Evolutionary conservation across 2,329 filamentous ascomycete species (phyloP).

Genomic region (Periconia digitata): DNA sequence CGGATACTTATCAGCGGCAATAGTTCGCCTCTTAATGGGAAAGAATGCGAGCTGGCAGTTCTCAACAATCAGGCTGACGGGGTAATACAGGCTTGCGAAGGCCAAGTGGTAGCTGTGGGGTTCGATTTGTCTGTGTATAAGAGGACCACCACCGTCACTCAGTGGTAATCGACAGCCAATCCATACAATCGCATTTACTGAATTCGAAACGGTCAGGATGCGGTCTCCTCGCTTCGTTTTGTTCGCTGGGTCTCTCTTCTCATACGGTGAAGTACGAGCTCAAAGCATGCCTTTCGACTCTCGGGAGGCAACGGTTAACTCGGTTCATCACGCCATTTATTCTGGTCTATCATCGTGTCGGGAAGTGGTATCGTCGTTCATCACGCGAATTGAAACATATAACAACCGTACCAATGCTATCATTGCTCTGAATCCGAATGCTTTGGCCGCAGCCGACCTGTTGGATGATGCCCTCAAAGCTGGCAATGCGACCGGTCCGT

Average conservation of each 20-base stretch:
- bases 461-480: constrained; percentile 51
- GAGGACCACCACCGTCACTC: neutral
- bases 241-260: neutral
- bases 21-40: neutral
- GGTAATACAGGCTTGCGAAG: neutral
- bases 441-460: constrained; percentile 51
- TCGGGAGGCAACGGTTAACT: constrained; percentile 60
- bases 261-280: neutral
- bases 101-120: neutral
- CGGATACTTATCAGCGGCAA: neutral
- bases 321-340: constrained; percentile 59
- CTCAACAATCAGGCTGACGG: neutral
- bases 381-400: constrained; percentile 59
- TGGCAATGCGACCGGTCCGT: constrained; percentile 53
- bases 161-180: constrained; percentile 4
- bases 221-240: constrained; percentile 1
- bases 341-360: constrained; percentile 57
- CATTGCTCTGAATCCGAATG: constrained; percentile 55
- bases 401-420: constrained; percentile 62
- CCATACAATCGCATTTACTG: neutral
- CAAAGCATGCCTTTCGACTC: constrained; percentile 51
- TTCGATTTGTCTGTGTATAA: neutral
- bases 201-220: constrained; percentile 3
- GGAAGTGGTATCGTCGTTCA: constrained; percentile 56
- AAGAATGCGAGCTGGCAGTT: neutral